These are phyloP conservation scores for Naganishia vaughanmartiniae DNA, from an alignment of 768 basidiomycete genomes.

Conservation along the genomic window DNA sequence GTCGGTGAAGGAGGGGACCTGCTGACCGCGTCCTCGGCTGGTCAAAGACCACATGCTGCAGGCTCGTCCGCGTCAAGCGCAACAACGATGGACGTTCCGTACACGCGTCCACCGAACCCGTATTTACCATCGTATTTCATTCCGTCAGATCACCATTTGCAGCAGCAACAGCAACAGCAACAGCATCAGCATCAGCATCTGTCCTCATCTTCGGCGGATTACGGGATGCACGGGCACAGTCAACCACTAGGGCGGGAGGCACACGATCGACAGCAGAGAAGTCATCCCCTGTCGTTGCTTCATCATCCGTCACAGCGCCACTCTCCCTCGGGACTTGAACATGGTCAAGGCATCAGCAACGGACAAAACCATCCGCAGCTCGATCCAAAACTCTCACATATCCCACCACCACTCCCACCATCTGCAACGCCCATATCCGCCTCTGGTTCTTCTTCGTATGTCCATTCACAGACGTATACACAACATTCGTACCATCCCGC, in stretches of 20 bases:
- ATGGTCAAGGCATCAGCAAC: too few species aligned
- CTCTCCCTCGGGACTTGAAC: background rate
- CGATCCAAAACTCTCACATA: background rate
- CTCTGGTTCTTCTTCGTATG: too few species aligned
- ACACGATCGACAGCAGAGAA: too few species aligned
- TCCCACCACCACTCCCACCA: background rate
- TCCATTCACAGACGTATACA: too few species aligned
- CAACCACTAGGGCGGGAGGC: too few species aligned
- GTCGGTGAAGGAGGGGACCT: background rate
- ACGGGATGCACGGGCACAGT: too few species aligned
- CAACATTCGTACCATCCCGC: background rate
- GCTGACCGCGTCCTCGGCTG: too few species aligned
- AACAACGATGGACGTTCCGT: background rate
- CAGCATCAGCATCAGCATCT: background rate
- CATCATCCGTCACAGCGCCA: background rate
- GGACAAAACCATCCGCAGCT: background rate
- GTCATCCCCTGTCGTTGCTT: too few species aligned
- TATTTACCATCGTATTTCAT: conserved; percentile 22
- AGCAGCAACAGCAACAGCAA: background rate
- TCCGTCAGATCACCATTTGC: background rate
- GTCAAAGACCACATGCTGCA: too few species aligned
- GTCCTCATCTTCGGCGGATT: too few species aligned
- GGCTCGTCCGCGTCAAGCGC: background rate
- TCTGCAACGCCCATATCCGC: too few species aligned
- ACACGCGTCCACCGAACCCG: conserved; percentile 19